phyloP scores from a whole-genome alignment of 108 stramenopile genomes.

The Tribonema minus region DNA sequence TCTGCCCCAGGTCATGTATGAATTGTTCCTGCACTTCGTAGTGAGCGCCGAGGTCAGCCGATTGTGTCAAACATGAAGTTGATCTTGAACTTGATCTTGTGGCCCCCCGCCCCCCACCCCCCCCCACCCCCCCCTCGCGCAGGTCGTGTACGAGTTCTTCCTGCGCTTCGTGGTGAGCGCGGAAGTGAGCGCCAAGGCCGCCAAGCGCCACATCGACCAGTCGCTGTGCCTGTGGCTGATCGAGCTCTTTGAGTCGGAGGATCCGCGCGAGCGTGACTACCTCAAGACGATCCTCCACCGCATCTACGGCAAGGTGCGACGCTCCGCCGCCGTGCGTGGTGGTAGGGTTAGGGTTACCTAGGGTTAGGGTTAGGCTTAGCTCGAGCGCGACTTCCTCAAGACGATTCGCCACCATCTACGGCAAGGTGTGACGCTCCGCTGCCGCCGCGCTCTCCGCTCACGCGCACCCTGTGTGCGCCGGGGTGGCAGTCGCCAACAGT shows the following conservation, averaged over 20 bases:
- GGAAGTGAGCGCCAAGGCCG: constrained; percentile 95
- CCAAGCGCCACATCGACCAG: constrained; percentile 81
- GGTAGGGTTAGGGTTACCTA: too few species aligned
- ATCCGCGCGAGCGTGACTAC: constrained; percentile 98
- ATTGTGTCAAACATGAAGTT: too few species aligned
- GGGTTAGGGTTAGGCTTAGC: too few species aligned
- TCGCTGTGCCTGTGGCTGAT: constrained; percentile 84
- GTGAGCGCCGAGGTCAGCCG: constrained; percentile 87
- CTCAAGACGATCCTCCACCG: constrained; percentile 97
- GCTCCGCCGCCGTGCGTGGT: too few species aligned
- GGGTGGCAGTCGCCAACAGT: too few species aligned
- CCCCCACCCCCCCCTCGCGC: too few species aligned
- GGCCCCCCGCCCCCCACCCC: too few species aligned
- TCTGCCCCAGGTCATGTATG: constrained; percentile 98
- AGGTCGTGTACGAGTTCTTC: constrained; percentile 99
- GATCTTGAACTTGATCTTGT: too few species aligned
- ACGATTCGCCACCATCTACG: constrained; percentile 98
- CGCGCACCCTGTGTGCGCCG: too few species aligned
- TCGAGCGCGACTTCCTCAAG: constrained; percentile 97
- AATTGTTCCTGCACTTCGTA: constrained; percentile 96
- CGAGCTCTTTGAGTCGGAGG: constrained; percentile 95
- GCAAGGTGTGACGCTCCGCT: too few species aligned
- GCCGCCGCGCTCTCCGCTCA: too few species aligned
- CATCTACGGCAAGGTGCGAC: constrained; percentile 98
- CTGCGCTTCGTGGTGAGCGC: constrained; percentile 89